A percentile compares a stretch with the other conserved stretches of the same genome.
Evolutionary conservation across 2,329 filamentous ascomycete species (phyloP).

Genomic region (Alternaria arborescens): DNA sequence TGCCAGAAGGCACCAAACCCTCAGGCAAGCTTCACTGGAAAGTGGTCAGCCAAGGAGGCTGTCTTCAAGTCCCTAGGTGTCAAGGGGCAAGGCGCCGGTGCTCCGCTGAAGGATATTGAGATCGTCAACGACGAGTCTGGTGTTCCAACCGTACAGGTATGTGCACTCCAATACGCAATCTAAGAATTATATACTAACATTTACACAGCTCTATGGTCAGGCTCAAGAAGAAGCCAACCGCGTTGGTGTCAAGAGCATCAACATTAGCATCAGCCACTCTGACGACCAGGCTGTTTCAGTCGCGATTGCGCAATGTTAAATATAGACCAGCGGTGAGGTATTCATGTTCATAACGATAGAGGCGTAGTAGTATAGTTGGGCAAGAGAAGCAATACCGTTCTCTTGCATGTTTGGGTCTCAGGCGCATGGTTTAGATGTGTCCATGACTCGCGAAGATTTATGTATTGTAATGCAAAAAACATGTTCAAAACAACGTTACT

Average conservation of each 20-base stretch:
- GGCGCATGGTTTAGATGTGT: constrained; percentile 6
- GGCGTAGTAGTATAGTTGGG: constrained; percentile 5
- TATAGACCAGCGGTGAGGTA: background rate
- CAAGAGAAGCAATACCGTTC: constrained; percentile 3
- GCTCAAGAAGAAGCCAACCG: constrained; percentile 84
- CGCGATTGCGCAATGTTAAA: constrained; percentile 81
- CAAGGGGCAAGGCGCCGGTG: constrained; percentile 84
- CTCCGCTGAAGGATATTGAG: constrained; percentile 93
- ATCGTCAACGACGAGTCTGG: constrained; percentile 82
- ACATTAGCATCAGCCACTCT: constrained; percentile 94
- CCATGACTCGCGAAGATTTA: constrained; percentile 11
- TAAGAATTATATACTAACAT: constrained; percentile 20
- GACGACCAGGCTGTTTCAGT: constrained; percentile 94
- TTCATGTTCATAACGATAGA: constrained; percentile 2
- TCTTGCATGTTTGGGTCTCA: background rate
- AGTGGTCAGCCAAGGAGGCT: constrained; percentile 98
- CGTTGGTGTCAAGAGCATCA: constrained; percentile 87
- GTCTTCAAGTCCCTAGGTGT: constrained; percentile 98
- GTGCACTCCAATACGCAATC: constrained; percentile 46
- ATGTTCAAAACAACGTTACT: background rate
- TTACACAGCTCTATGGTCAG: constrained; percentile 78
- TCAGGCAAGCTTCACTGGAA: constrained; percentile 89
- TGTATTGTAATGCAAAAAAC: constrained; percentile 15
- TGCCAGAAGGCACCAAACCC: constrained; percentile 81
- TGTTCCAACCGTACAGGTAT: constrained; percentile 84